Base-by-base conservation (phyloP, 2,329 filamentous ascomycete genomes). In the Aspergillus sp. region DNA sequence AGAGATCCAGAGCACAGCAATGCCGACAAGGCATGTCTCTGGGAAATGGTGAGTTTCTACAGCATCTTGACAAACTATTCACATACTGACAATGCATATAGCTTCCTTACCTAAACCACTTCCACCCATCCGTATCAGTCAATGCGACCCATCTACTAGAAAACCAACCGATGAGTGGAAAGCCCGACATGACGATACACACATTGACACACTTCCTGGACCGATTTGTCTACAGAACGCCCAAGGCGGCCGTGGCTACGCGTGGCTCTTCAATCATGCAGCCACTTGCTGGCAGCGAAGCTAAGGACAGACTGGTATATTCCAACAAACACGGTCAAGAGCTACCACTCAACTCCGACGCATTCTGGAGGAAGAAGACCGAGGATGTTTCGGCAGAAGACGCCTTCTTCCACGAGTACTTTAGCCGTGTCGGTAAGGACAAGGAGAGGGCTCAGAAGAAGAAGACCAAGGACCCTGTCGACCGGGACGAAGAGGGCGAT, bases 371-470 rank as follows among this genome's bases (percentile, higher is more conserved):
- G 68, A 91, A 91, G 84, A 93, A 91, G 78, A 82, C 84, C n/a
- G 88, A 91, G 62, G 88, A 98, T 54, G 89, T 99, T 45, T 87
- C 90, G 3, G 91, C 87, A 0, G 93, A 99, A 64, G 95, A 99
- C 71, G 90, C 92, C 40, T 99, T 99, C 85, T 99, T 99, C 85
- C 95, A 99, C 75, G 88, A 91, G 64, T 99, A 99, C 84, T 99
- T 99, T 77, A 88, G 86, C 59, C 85, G 88, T 61, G 77, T 90
- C 55, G 86, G 86, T 62, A 91, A 87, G 74, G 84, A 80, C 65
- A 81, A 82, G 68, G 60, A 66, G 21, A 67, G 66, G 60, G 46
- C 65, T 12, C 82, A 80, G 67, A 24, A 48, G 11, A 54, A 33
- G 33, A 82, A 82, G 66, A 84, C 79, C 51, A 79, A 81, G 63